These are phyloP conservation scores for Xylaria castorea DNA, from an alignment of 495 filamentous ascomycete species.

Conservation along the genomic window DNA sequence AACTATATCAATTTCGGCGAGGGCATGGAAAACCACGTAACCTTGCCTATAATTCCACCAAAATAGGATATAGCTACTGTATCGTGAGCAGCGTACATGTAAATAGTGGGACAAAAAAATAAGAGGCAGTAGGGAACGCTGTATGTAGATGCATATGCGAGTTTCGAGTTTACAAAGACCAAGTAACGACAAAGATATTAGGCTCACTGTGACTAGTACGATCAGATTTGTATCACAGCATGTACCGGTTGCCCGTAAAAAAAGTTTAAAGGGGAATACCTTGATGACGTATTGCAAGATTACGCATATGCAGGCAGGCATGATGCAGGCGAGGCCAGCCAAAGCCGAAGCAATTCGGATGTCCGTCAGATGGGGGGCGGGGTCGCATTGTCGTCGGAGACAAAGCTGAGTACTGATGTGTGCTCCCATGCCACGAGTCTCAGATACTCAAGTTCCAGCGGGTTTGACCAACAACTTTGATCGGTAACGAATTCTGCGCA, in stretches of 20 bases:
- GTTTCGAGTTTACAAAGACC: neutral
- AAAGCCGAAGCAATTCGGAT: neutral
- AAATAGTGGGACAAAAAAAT: neutral
- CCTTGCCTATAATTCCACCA: slow-evolving; percentile 61
- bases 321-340: neutral
- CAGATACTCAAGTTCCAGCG: neutral
- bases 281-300: neutral
- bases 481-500: neutral
- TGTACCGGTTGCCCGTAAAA: neutral
- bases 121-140: neutral
- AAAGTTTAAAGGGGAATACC: neutral
- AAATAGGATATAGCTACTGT: slow-evolving; percentile 7
- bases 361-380: neutral
- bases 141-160: neutral
- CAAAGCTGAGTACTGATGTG: neutral
- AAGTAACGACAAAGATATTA: neutral
- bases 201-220: neutral
- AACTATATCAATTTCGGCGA: slow-evolving; percentile 65
- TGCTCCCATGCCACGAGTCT: neutral
- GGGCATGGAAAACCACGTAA: slow-evolving; percentile 59
- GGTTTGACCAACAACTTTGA: neutral
- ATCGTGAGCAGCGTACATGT: neutral
- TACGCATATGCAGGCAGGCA: neutral
- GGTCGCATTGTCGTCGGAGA: neutral
- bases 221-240: neutral